These are phyloP conservation scores for Trypanosoma theileri DNA, from an alignment of 208 protist species.

Conservation along the genomic window DNA sequence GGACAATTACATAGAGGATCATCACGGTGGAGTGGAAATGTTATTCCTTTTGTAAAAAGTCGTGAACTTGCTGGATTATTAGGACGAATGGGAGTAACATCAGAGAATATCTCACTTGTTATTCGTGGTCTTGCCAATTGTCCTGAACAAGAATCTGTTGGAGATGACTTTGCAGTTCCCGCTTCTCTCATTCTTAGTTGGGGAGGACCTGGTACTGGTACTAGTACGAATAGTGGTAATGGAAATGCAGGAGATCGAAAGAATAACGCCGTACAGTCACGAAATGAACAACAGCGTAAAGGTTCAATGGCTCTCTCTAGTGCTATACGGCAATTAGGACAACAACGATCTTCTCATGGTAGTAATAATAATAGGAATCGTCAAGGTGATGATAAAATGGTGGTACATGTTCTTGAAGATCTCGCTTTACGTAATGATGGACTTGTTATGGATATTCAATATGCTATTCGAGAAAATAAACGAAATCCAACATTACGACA, in stretches of 20 bases:
- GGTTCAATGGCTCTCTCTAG: slow-evolving; percentile 22
- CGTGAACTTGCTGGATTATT: slow-evolving; percentile 62
- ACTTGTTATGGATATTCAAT: slow-evolving; percentile 74
- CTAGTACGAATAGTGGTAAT: slow-evolving; percentile 2
- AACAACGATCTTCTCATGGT: slow-evolving; percentile 8
- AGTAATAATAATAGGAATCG: slow-evolving; percentile 14
- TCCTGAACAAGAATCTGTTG: slow-evolving; percentile 62
- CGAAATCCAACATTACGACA: slow-evolving; percentile 57
- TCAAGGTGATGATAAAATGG: slow-evolving; percentile 51
- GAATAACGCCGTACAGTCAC: slow-evolving; percentile 16
- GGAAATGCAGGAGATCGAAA: slow-evolving; percentile 2
- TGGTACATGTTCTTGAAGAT: slow-evolving; percentile 73
- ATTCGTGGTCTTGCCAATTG: slow-evolving; percentile 70
- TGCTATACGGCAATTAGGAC: slow-evolving; percentile 28
- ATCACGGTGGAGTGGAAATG: slow-evolving; percentile 56
- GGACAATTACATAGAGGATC: slow-evolving; percentile 43
- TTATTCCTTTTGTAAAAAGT: slow-evolving; percentile 63
- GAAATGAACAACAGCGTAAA: slow-evolving; percentile 27
- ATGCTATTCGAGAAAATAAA: slow-evolving; percentile 68
- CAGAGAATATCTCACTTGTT: slow-evolving; percentile 61
- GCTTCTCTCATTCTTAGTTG: slow-evolving; percentile 72
- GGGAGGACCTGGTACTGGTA: slow-evolving; percentile 41
- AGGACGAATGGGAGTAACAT: slow-evolving; percentile 50
- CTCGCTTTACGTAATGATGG: slow-evolving; percentile 73
- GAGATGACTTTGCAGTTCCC: slow-evolving; percentile 72